A percentile compares a stretch with the other conserved stretches of the same genome.
These are phyloP conservation scores for Schizopora paradoxa DNA, from an alignment of 1,284 basidiomycete species.

Conservation along the genomic window DNA sequence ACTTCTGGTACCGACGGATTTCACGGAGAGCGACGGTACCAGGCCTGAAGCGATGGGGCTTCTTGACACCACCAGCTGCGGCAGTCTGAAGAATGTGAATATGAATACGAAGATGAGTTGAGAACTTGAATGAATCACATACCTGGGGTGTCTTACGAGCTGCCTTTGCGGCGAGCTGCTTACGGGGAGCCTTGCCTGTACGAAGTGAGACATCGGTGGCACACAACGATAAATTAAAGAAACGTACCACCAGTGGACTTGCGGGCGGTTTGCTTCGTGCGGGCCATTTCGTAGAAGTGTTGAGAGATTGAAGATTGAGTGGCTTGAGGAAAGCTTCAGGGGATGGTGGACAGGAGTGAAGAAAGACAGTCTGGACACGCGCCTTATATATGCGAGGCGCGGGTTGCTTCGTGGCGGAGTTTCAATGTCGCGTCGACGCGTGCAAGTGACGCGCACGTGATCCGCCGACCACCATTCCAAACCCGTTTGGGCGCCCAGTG, in stretches of 20 bases:
- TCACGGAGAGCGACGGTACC: constrained; percentile 79
- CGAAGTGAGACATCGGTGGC: neutral
- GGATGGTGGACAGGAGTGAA: constrained; percentile 9
- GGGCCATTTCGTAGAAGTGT: constrained; percentile 12
- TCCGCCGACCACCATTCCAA: neutral
- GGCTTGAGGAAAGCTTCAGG: neutral
- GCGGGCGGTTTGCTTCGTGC: constrained; percentile 24
- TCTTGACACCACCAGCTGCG: constrained; percentile 71
- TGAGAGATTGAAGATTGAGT: neutral
- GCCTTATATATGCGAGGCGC: neutral
- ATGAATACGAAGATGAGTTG: constrained; percentile 3
- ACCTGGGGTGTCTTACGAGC: constrained; percentile 44
- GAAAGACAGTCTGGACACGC: neutral
- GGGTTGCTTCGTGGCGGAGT: too few species aligned
- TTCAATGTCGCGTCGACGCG: too few species aligned
- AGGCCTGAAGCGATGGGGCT: constrained; percentile 59
- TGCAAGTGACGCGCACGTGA: too few species aligned
- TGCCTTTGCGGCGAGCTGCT: constrained; percentile 60
- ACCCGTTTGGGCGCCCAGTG: neutral
- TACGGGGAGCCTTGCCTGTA: constrained; percentile 50
- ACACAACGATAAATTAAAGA: constrained; percentile 3
- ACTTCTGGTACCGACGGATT: constrained; percentile 81
- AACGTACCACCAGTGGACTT: constrained; percentile 23
- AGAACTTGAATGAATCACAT: constrained; percentile 30
- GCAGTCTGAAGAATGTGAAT: constrained; percentile 25